phyloP scores from a whole-genome alignment of 768 basidiomycete species.

The Inosperma sp. region DNA sequence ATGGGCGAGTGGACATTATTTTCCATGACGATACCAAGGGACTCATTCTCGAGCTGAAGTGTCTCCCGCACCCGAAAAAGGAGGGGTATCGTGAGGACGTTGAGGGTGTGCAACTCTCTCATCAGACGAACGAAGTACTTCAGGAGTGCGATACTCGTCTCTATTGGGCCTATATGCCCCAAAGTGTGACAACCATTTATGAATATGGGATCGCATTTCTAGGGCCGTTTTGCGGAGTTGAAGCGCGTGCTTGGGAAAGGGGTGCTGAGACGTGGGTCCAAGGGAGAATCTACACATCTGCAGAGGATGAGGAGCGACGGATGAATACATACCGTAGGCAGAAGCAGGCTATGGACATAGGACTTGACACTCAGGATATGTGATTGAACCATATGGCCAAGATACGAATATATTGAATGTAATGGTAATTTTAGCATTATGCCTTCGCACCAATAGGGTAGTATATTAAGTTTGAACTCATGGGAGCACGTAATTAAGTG shows the following conservation, averaged over 20 bases:
- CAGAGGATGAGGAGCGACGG: not conserved
- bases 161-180: not conserved
- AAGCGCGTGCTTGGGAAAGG: not conserved
- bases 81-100: not conserved
- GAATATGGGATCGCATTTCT: constrained; percentile 6
- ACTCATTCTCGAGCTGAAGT: not conserved
- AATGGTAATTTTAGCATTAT: too few relatives aligned
- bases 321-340: not conserved
- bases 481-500: too few relatives aligned
- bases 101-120: not conserved
- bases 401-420: too few relatives aligned
- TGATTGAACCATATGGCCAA: too few relatives aligned
- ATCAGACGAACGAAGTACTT: not conserved
- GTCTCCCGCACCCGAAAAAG: not conserved
- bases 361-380: too few relatives aligned
- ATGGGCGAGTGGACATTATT: constrained; percentile 1
- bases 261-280: not conserved
- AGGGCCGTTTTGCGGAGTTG: constrained; percentile 1
- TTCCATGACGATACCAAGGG: not conserved
- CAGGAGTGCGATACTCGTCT: not conserved
- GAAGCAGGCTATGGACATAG: too few relatives aligned
- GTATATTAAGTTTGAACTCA: too few relatives aligned
- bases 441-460: too few relatives aligned
- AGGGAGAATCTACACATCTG: not conserved
- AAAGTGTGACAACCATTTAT: not conserved